phyloP scores from a whole-genome alignment of 495 filamentous ascomycete genomes.

The Aspergillus asperescens region DNA sequence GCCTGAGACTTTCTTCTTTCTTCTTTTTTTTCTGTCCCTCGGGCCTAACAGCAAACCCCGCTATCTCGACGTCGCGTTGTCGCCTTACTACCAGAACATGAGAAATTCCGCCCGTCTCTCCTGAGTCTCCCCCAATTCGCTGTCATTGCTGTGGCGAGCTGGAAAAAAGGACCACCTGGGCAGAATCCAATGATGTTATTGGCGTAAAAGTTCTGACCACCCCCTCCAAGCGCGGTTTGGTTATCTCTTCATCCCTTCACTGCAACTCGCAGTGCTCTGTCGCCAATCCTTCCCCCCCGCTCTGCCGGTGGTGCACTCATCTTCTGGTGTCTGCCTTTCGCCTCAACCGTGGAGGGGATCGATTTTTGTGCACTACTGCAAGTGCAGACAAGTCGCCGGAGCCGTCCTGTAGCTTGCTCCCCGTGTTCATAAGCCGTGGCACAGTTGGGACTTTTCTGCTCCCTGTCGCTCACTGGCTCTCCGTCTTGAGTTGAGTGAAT shows the following conservation, averaged over 20 bases:
- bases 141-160: not conserved
- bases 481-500: not conserved
- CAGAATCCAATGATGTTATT: not conserved
- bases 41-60: not conserved
- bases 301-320: not conserved
- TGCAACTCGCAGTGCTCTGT: not conserved
- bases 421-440: no score
- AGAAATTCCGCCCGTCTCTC: not conserved
- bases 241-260: not conserved
- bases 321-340: not conserved
- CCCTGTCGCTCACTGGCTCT: constrained; percentile 16
- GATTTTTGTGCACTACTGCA: not conserved
- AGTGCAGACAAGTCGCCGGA: not conserved
- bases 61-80: constrained; percentile 1
- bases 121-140: constrained; percentile 4
- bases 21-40: no score
- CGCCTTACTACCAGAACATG: not conserved
- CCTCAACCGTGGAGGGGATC: constrained; percentile 1
- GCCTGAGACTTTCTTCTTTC: no score
- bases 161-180: constrained; percentile 3
- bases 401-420: not conserved
- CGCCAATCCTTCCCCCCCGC: not conserved
- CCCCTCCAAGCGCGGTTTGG: not conserved
- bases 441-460: no score
- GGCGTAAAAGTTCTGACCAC: not conserved